Percentiles rank a stretch among this genome's conserved stretches.
These are phyloP conservation scores for Nakazawaea pomicola DNA, from an alignment of 805 yeast species.

Conservation along the genomic window DNA sequence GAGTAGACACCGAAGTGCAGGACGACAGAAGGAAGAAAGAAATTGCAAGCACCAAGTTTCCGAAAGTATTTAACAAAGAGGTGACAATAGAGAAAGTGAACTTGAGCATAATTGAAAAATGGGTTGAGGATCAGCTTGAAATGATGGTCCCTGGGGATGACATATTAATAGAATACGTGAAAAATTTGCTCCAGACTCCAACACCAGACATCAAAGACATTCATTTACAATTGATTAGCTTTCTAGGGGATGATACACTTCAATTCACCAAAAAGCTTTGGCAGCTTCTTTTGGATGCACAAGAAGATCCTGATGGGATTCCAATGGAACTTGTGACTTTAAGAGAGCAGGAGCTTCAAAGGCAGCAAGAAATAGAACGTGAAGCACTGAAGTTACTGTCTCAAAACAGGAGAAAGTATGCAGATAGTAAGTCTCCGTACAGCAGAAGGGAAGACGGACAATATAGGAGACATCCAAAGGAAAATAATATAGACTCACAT, in stretches of 20 bases:
- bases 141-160: constrained; percentile 46
- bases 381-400: too few relatives aligned
- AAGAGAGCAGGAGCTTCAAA: constrained; percentile 18
- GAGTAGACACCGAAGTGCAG: constrained; percentile 15
- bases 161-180: constrained; percentile 38
- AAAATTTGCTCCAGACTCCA: constrained; percentile 33
- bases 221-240: constrained; percentile 39
- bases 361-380: too few relatives aligned
- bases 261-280: constrained; percentile 38
- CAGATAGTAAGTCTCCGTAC: too few relatives aligned
- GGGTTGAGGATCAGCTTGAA: constrained; percentile 32
- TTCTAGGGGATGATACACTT: constrained; percentile 35
- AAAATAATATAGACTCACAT: too few relatives aligned
- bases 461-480: too few relatives aligned
- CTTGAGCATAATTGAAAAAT: constrained; percentile 30
- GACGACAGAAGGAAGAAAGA: constrained; percentile 15
- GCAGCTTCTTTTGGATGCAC: constrained; percentile 39
- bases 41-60: constrained; percentile 23
- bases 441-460: too few relatives aligned
- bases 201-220: constrained; percentile 35
- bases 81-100: constrained; percentile 37
- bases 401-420: too few relatives aligned
- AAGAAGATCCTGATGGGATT: constrained; percentile 39
- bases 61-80: constrained; percentile 27
- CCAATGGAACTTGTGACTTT: constrained; percentile 30